These are phyloP conservation scores for Hirschioporus abietinus DNA, from an alignment of 768 basidiomycete species.

Conservation along the genomic window DNA sequence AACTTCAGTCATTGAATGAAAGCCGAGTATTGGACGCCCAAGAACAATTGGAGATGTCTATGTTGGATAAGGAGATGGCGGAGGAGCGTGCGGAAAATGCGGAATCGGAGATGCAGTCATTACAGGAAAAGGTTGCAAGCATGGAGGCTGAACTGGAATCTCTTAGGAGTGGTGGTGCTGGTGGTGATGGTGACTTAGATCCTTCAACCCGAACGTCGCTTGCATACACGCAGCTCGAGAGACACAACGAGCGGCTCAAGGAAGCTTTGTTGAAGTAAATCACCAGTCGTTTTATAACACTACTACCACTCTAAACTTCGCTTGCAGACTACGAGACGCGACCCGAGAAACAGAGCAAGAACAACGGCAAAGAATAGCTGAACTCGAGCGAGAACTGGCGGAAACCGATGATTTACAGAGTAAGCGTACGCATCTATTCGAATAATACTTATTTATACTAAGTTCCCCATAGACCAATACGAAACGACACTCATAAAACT, in stretches of 20 bases:
- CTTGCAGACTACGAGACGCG: conserved; percentile 74
- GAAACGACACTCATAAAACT: conserved; percentile 77
- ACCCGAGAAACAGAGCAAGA: conserved; percentile 85
- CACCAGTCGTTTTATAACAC: background rate
- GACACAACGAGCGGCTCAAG: conserved; percentile 92
- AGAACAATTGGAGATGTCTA: conserved; percentile 91
- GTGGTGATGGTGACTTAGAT: conserved; percentile 27
- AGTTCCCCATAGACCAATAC: conserved; percentile 53
- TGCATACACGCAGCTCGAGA: conserved; percentile 84
- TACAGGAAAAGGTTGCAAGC: conserved; percentile 73
- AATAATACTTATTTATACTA: conserved; percentile 7
- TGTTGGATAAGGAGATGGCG: conserved; percentile 94
- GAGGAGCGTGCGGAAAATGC: conserved; percentile 86
- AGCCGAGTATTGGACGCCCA: conserved; percentile 67
- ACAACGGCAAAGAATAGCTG: conserved; percentile 69
- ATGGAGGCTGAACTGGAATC: conserved; percentile 82
- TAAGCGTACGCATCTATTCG: conserved; percentile 24
- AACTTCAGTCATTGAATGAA: conserved; percentile 69
- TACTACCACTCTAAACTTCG: background rate
- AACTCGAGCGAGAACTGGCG: conserved; percentile 86
- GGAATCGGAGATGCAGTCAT: conserved; percentile 70
- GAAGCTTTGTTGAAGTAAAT: conserved; percentile 83
- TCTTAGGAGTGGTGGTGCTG: conserved; percentile 51
- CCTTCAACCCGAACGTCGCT: conserved; percentile 49
- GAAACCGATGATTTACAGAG: conserved; percentile 78